Conservation (phyloP, 140 eudicot species). For the Senecio squalidus region DNA sequence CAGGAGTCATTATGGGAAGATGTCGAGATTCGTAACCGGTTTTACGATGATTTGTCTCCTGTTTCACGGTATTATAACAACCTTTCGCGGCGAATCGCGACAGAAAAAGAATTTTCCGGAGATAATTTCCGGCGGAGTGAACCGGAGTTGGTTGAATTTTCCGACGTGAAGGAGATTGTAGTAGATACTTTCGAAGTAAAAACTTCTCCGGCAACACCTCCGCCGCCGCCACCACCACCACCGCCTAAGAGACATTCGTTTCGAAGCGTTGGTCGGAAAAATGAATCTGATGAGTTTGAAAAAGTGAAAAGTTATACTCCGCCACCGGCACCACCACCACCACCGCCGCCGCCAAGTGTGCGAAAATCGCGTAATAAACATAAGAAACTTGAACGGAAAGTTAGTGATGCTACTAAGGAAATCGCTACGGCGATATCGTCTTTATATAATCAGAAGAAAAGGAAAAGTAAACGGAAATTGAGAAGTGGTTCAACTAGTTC, state of each 20-base stretch:
- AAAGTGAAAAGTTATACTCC: constrained; percentile 4
- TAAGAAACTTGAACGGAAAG: constrained; percentile 37
- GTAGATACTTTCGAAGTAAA: constrained; percentile 37
- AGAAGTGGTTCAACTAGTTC: constrained; percentile 31
- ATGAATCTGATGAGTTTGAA: constrained; percentile 4
- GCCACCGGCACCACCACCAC: constrained; percentile 30
- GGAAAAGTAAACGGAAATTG: constrained; percentile 35
- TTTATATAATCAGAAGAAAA: constrained; percentile 46
- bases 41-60: constrained; percentile 50
- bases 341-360: constrained; percentile 10
- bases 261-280: constrained; percentile 28
- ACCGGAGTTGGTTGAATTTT: constrained; percentile 13
- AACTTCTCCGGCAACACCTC: neutral
- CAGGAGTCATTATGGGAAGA: constrained; percentile 46
- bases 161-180: constrained; percentile 48
- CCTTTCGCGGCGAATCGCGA: constrained; percentile 22
- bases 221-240: constrained; percentile 22
- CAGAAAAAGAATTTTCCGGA: constrained; percentile 25
- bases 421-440: constrained; percentile 65
- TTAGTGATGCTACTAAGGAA: constrained; percentile 62
- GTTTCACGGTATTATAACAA: constrained; percentile 7
- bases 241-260: constrained; percentile 36
- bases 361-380: constrained; percentile 10
- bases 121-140: constrained; percentile 17
- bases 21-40: constrained; percentile 31